Conservation (phyloP, 2,329 filamentous ascomycete genomes). For the Aureobasidium sp. region DNA sequence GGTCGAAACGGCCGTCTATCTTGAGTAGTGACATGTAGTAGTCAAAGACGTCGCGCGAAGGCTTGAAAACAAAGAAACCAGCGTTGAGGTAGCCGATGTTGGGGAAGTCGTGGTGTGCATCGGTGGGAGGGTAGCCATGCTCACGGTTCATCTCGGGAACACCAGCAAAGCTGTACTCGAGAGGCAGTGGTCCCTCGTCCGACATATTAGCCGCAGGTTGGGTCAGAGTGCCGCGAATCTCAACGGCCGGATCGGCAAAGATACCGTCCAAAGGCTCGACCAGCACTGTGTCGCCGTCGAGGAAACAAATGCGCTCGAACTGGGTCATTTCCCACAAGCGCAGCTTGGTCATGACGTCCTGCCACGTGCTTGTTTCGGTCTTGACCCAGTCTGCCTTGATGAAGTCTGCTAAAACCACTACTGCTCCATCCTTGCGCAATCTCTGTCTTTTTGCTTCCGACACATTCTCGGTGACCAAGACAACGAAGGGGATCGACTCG, state of each 20-base stretch:
- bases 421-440: conserved; percentile 25
- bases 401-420: conserved; percentile 22
- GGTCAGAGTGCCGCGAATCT: conserved; percentile 18
- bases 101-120: conserved; percentile 25
- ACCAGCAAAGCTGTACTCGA: conserved; percentile 28
- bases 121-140: conserved; percentile 27
- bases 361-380: conserved; percentile 26
- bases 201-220: conserved; percentile 20
- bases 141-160: conserved; percentile 28
- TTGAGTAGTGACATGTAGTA: conserved; percentile 28
- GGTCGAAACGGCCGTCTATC: conserved; percentile 26
- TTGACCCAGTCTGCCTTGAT: conserved; percentile 31
- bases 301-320: conserved; percentile 31
- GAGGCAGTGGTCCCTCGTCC: conserved; percentile 26
- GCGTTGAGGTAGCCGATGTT: conserved; percentile 27
- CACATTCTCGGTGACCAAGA: conserved; percentile 26
- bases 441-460: conserved; percentile 23
- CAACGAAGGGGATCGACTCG: conserved; percentile 26
- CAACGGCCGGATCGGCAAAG: conserved; percentile 30
- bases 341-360: conserved; percentile 34
- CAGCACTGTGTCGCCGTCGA: conserved; percentile 32
- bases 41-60: conserved; percentile 24
- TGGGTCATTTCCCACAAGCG: conserved; percentile 34
- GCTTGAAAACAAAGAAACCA: conserved; percentile 31
- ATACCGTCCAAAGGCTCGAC: conserved; percentile 26